Conservation (phyloP, 257 asterid species). For the Fraxinus excelsior region DNA sequence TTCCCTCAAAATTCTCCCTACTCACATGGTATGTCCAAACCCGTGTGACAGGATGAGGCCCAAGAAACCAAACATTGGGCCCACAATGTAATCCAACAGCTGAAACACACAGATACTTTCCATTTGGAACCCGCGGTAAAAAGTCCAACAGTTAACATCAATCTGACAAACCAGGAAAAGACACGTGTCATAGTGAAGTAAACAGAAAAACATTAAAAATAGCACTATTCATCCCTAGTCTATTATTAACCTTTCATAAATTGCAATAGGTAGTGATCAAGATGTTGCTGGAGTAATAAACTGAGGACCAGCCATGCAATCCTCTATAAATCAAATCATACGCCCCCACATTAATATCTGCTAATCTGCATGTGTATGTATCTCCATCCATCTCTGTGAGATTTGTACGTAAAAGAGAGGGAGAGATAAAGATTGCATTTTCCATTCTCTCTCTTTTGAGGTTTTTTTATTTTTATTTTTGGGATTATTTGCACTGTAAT, state of each 20-base stretch:
- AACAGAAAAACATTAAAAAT: no score
- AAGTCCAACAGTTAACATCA: no score
- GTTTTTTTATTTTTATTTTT: background rate
- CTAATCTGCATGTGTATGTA: background rate
- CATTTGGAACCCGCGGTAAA: no score
- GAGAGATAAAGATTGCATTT: conserved; percentile 6
- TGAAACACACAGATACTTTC: background rate
- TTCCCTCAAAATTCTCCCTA: no score
- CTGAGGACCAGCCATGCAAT: background rate
- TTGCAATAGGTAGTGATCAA: no score
- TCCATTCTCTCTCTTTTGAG: conserved; percentile 17
- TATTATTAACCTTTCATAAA: no score
- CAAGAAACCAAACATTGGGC: conserved; percentile 1
- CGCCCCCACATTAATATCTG: background rate
- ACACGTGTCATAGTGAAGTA: no score
- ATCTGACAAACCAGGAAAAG: no score
- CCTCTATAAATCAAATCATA: background rate
- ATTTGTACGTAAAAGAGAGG: background rate
- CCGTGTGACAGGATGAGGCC: conserved; percentile 2
- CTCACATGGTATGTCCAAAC: no score
- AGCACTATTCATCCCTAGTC: no score
- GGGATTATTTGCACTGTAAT: background rate
- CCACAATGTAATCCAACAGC: conserved; percentile 31
- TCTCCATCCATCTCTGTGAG: no score
- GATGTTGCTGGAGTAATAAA: no score